Base-by-base conservation (phyloP, 2,329 filamentous ascomycete genomes). In the Daldinia sp. region DNA sequence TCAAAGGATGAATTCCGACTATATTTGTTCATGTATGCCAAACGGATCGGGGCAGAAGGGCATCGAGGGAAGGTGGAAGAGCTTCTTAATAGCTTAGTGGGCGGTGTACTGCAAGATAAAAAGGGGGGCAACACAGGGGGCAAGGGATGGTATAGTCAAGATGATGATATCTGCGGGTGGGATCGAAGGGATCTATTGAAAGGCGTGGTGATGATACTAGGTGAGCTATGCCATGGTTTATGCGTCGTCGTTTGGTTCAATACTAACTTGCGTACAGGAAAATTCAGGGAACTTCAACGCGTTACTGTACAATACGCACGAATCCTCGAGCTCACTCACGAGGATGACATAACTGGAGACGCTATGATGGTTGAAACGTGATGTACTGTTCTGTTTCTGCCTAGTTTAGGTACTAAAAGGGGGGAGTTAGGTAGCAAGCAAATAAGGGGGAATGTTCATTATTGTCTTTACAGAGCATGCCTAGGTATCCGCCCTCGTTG, bases 21-120 rank as follows among this genome's bases (percentile, higher is more conserved):
- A 1, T 98, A 98, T 73, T 81, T 99, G n/a, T 90, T 93, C 73
- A 98, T 98, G 93, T 99, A 99, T 73, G 94, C 94, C 3, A 98
- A 97, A 80, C 89, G 95, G 0, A 86, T 99, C 4, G 95, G 95
- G 1, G 93, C 93, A 0, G 96, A 99, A 76, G 93, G 93, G 0
- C 81, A 94, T 52, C 88, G 90, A 69, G 84, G 87, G 58, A 99
- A 99, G 79, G 93, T 97, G 1, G 94, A 98, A 75, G 96, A 99
- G 79, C 81, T 99, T 8, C 81, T 98, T 25, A 90, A 92, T 69
- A 90, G 87, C 45, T 81, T 99, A 39, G 82, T 96, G 49, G 93
- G 94, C 6, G 90, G 91, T 51, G 86, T 84, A 70, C 83, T 83
- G 73, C 83, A 83, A 63, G 88, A 91, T 1, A 85, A 85, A 21